phyloP scores from a whole-genome alignment of 352 stramenopile species.

The Elongisporangium anandrum region DNA sequence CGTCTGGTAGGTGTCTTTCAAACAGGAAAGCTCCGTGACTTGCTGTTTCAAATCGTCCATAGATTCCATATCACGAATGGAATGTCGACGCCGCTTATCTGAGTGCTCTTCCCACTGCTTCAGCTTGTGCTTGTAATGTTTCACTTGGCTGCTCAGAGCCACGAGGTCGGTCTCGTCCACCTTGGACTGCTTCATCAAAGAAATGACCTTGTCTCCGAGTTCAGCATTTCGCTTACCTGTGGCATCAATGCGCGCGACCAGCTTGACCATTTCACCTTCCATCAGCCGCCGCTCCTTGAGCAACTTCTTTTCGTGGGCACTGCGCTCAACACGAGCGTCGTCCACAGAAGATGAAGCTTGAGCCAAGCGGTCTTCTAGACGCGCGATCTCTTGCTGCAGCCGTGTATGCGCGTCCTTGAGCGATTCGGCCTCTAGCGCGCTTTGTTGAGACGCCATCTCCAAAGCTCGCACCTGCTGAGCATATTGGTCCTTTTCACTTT shows the following conservation, averaged over 20 bases:
- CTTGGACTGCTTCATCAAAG: slow-evolving; percentile 51
- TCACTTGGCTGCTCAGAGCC: slow-evolving; percentile 55
- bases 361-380: slow-evolving; percentile 22
- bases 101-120: slow-evolving; percentile 39
- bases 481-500: slow-evolving; percentile 17
- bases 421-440: slow-evolving; percentile 11
- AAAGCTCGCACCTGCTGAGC: slow-evolving; percentile 20
- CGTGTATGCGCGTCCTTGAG: slow-evolving; percentile 4
- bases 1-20: slow-evolving; percentile 53
- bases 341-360: slow-evolving; percentile 21
- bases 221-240: slow-evolving; percentile 47
- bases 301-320: slow-evolving; percentile 45
- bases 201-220: slow-evolving; percentile 57
- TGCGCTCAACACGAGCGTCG: slow-evolving; percentile 29
- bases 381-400: slow-evolving; percentile 19
- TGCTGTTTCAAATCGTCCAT: slow-evolving; percentile 34
- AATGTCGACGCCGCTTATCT: slow-evolving; percentile 14
- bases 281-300: slow-evolving; percentile 53
- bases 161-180: slow-evolving; percentile 56
- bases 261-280: slow-evolving; percentile 39
- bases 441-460: slow-evolving; percentile 18
- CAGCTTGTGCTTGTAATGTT: slow-evolving; percentile 54
- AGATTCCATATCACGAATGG: slow-evolving; percentile 10
- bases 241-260: slow-evolving; percentile 53
- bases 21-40: slow-evolving; percentile 29